Conservation (phyloP, 2,329 filamentous ascomycete genomes). For the Diaporthe batatas region DNA sequence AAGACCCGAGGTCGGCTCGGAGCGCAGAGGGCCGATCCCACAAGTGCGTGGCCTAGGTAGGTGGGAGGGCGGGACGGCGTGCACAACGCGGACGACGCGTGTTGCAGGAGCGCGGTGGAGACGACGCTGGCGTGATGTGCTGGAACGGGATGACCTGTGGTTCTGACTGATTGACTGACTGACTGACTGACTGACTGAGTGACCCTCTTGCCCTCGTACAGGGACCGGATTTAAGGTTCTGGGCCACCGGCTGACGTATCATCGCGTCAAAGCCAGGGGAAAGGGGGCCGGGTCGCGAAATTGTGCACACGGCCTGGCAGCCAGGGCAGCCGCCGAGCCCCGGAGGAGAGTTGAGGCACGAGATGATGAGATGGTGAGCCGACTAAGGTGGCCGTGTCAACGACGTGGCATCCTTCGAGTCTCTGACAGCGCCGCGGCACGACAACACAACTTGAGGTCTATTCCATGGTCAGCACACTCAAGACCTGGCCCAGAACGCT, state of each 20-base stretch:
- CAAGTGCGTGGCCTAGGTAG: constrained; percentile 15
- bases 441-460: background rate
- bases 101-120: constrained; percentile 13
- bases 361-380: constrained; percentile 5
- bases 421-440: background rate
- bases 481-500: too few species aligned
- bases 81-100: constrained; percentile 2
- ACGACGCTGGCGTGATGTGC: background rate
- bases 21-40: constrained; percentile 22
- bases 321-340: constrained; percentile 8
- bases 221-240: constrained; percentile 27
- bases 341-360: background rate
- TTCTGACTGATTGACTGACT: too few species aligned
- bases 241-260: constrained; percentile 23
- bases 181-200: too few species aligned
- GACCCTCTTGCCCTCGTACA: background rate
- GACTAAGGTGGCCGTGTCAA: constrained; percentile 1
- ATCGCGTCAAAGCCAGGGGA: constrained; percentile 32
- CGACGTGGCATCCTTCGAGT: background rate
- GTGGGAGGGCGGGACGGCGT: too few species aligned
- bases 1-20: constrained; percentile 27
- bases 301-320: background rate
- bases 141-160: background rate
- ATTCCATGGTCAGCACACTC: too few species aligned
- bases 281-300: constrained; percentile 17